Conservation (phyloP, 345 rosid species). For the Populus davidiana region DNA sequence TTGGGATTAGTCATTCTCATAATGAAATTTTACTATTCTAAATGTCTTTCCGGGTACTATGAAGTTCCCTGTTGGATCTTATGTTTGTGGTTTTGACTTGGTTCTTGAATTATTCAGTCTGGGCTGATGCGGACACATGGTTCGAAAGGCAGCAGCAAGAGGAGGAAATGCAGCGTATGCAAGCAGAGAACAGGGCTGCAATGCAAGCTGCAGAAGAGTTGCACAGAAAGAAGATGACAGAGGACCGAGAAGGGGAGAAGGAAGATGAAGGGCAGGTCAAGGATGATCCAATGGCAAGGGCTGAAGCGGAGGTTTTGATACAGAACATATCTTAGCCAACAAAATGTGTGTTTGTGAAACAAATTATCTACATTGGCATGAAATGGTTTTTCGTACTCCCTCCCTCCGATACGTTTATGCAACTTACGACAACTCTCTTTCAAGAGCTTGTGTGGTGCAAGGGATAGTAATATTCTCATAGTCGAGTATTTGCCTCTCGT, state of each 20-base stretch:
- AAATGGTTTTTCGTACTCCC: not conserved
- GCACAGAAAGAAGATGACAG: slow-evolving; percentile 78
- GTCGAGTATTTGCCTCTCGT: not conserved
- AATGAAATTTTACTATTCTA: not conserved
- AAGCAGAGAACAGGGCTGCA: slow-evolving; percentile 80
- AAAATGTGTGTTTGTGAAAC: not conserved
- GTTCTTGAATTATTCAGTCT: slow-evolving; percentile 47
- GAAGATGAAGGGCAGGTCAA: slow-evolving; percentile 65
- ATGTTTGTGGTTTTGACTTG: slow-evolving; percentile 1
- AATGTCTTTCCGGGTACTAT: no score
- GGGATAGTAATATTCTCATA: not conserved
- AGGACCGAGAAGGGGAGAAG: slow-evolving; percentile 85
- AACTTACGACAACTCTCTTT: not conserved
- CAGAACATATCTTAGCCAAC: slow-evolving; percentile 25
- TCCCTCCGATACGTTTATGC: not conserved
- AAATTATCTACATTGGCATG: not conserved
- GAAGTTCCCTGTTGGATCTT: not conserved
- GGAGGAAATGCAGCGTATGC: slow-evolving; percentile 71
- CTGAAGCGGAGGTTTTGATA: slow-evolving; percentile 60
- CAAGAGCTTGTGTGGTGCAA: not conserved
- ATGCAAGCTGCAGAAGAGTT: slow-evolving; percentile 89
- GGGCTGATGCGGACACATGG: slow-evolving; percentile 99
- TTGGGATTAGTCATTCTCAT: not conserved
- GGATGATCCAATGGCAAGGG: slow-evolving; percentile 80
- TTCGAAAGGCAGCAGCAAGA: slow-evolving; percentile 92